Evolutionary conservation across 495 filamentous ascomycete species (phyloP).

Genomic region (Tuber microsphaerosporum): DNA sequence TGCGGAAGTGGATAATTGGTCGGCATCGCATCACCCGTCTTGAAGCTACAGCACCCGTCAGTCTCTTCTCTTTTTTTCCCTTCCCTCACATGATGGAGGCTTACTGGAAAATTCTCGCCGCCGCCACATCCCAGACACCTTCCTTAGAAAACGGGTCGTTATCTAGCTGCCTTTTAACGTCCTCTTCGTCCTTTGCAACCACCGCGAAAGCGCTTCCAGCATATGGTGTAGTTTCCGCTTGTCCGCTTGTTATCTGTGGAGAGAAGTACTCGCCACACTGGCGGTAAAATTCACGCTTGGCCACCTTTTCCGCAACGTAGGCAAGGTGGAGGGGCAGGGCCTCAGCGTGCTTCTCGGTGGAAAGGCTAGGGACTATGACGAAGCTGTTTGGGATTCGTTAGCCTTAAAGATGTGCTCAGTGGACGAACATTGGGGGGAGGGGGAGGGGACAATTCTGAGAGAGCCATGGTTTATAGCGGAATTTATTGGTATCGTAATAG

Average conservation of each 20-base stretch:
- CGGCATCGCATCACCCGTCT: not conserved
- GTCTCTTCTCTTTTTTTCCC: not conserved
- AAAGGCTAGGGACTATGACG: not conserved
- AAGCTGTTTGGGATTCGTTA: not conserved
- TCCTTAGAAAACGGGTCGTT: conserved; percentile 52
- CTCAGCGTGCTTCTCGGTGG: not conserved
- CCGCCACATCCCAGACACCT: conserved; percentile 78
- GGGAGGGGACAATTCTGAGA: not conserved
- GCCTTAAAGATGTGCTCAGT: not conserved
- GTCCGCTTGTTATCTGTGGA: not conserved
- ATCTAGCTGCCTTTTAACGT: not conserved
- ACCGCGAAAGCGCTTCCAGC: not conserved
- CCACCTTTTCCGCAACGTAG: not conserved
- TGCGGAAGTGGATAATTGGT: not conserved
- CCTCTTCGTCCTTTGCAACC: not conserved
- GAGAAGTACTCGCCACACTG: not conserved
- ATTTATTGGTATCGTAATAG: not conserved
- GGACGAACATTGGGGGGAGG: not conserved
- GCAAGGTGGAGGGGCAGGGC: not conserved
- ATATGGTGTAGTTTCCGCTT: not conserved
- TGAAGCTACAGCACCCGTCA: not conserved
- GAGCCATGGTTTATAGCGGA: not conserved
- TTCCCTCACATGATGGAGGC: not conserved
- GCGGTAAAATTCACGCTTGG: not conserved
- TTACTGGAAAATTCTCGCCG: conserved; percentile 43